Base-by-base conservation (phyloP, 2,329 filamentous ascomycete species). In the Colletotrichum sp. region DNA sequence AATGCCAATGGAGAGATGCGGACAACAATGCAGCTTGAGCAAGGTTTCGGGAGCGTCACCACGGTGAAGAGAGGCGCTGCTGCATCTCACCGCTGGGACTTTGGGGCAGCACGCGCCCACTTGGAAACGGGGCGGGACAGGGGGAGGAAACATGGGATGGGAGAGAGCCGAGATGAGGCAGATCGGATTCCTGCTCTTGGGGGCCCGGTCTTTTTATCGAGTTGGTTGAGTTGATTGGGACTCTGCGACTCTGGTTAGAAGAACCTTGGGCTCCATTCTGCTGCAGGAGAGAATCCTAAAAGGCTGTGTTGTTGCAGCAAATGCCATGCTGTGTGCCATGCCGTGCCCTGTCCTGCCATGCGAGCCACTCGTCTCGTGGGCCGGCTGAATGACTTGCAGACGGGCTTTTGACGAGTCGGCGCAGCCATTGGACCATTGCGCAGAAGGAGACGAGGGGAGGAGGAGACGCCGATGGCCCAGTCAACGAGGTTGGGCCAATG, bases 151-250 rank as follows among this genome's bases (percentile, higher is more conserved):
- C 68, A 75, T 71, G 72, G 72, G 61, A 71, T 73, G 69, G 63
- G 39, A 59, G 63, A 63, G 69, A 73, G 73, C 69, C 69, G 63
- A 72, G 32, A 76, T 76, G 69, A 76, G 44, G 63, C 55, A 72
- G 63, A 76, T 73, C 29, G 72, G 36, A 36, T 75, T 75, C 61
- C 30, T 71, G 72, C 32, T 75, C 66, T 67, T 67, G 49, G 34
- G 22, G 70, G 36, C 34, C 30, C 59, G 19, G 13, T 22, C 44
- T 39, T 61, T 57, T 49, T 16, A n/a, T 32, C 12, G 59, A 62
- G 29, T 62, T 62, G 55, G 25, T 59, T 29, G 27, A 59, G 55
- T 59, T 59, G 22, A 57, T 57, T 59, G 13, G 55, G 55, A 27
- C 22, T 59, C 55, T 59, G 22, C 19, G 27, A 13, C 27, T 30